Conservation (phyloP, 2,329 filamentous ascomycete genomes). For the Claviceps capensis region DNA sequence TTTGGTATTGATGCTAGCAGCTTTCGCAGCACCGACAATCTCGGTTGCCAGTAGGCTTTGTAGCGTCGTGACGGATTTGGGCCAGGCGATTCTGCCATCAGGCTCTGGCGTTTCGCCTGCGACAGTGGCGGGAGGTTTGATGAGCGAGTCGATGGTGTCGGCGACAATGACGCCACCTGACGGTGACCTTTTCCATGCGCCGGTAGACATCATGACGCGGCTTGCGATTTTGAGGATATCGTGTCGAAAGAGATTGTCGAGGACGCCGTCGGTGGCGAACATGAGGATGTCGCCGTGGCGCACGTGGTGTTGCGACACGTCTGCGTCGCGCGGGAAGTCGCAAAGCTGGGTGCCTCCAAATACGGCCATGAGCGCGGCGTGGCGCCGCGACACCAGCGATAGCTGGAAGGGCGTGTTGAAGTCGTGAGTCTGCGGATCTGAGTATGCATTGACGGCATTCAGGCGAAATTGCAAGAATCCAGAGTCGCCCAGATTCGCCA, state of each 20-base stretch:
- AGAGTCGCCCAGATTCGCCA: constrained; percentile 91
- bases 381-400: constrained; percentile 68
- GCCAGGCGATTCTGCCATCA: constrained; percentile 12
- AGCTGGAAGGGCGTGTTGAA: constrained; percentile 98
- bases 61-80: constrained; percentile 35
- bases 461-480: constrained; percentile 79
- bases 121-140: constrained; percentile 14
- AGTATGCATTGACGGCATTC: constrained; percentile 73
- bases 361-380: constrained; percentile 64
- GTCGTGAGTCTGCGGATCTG: constrained; percentile 79
- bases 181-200: constrained; percentile 57
- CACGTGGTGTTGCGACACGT: constrained; percentile 60
- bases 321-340: constrained; percentile 74
- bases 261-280: constrained; percentile 87
- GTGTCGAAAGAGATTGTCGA: constrained; percentile 88
- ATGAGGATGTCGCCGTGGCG: constrained; percentile 88
- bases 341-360: constrained; percentile 74
- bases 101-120: constrained; percentile 4
- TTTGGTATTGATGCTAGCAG: constrained; percentile 67
- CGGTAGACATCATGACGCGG: constrained; percentile 55
- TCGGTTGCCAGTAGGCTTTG: constrained; percentile 69
- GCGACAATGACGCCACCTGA: constrained; percentile 49
- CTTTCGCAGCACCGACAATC: constrained; percentile 70
- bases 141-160: constrained; percentile 39
- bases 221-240: constrained; percentile 75